A percentile compares a stretch with the other conserved stretches of the same genome.
These are phyloP conservation scores for Saksenaea oblongispora DNA, from an alignment of 371 early-diverging fungal genomes.

Conservation along the genomic window DNA sequence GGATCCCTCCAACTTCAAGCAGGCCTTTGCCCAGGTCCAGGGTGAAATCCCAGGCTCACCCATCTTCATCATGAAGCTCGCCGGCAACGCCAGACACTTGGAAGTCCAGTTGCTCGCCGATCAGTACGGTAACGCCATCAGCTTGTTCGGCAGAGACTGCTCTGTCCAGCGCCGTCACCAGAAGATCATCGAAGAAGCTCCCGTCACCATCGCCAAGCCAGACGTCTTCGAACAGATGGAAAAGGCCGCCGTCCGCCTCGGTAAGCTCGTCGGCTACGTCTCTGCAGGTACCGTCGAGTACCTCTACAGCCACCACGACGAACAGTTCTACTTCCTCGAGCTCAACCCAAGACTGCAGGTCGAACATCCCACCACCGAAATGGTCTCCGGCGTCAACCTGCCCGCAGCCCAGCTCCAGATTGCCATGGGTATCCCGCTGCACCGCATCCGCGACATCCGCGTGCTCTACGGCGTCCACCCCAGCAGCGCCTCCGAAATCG, in stretches of 20 bases:
- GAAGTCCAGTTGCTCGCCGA: conserved; percentile 98
- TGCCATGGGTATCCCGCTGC: conserved; percentile 97
- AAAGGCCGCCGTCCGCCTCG: conserved; percentile 93
- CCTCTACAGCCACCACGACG: conserved; percentile 84
- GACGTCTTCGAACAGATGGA: conserved; percentile 91
- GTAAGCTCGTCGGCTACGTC: conserved; percentile 93
- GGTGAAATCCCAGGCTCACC: conserved; percentile 97
- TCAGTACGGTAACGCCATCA: conserved; percentile 95
- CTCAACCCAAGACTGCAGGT: conserved; percentile 99
- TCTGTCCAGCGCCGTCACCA: conserved; percentile 99
- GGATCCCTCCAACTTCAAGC: conserved; percentile 68
- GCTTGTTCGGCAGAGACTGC: conserved; percentile 98
- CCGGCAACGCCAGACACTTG: conserved; percentile 94
- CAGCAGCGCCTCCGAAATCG: conserved; percentile 84
- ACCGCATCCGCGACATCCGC: conserved; percentile 93
- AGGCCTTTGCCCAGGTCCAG: conserved; percentile 83
- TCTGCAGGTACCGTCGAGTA: conserved; percentile 99
- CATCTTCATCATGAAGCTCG: conserved; percentile 96
- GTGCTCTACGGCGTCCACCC: conserved; percentile 90
- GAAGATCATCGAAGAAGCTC: conserved; percentile 96
- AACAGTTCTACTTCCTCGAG: conserved; percentile 96
- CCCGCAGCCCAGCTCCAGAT: conserved; percentile 98
- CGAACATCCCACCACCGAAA: conserved; percentile 99
- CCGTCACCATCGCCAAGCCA: conserved; percentile 88
- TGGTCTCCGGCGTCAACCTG: conserved; percentile 97